A percentile compares a stretch with the other conserved stretches of the same genome.
Conservation (phyloP, 441 rosid species). For the Populus tomentosa region DNA sequence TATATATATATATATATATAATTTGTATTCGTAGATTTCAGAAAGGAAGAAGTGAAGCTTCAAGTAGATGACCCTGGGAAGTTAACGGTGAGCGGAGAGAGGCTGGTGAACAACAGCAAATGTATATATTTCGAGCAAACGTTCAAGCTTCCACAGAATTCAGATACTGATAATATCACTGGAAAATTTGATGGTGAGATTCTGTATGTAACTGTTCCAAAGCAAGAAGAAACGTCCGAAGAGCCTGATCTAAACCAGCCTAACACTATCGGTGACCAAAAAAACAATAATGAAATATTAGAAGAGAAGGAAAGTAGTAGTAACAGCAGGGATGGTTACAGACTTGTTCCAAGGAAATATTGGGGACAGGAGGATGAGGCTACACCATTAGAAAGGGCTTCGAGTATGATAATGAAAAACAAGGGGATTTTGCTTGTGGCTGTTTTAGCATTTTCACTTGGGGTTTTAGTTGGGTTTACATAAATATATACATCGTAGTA, state of each 20-base stretch:
- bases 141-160: conserved; percentile 27
- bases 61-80: conserved; percentile 23
- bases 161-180: conserved; percentile 24
- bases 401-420: conserved; percentile 24
- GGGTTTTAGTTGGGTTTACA: conserved; percentile 21
- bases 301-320: not conserved
- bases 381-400: conserved; percentile 14
- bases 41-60: conserved; percentile 40
- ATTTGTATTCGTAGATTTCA: conserved; percentile 27
- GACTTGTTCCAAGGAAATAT: conserved; percentile 1
- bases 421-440: conserved; percentile 28
- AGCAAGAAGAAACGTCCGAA: not conserved
- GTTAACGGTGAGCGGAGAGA: conserved; percentile 43
- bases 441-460: conserved; percentile 38
- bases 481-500: no score
- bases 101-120: conserved; percentile 22
- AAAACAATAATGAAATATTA: not conserved
- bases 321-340: not conserved
- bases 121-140: conserved; percentile 28
- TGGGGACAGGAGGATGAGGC: not conserved
- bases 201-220: conserved; percentile 44
- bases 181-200: conserved; percentile 31
- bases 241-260: not conserved
- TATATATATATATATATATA: no score
- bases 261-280: not conserved